phyloP scores from a whole-genome alignment of 139 green algal species.

The Auxenochlorella pyrenoidosa region DNA sequence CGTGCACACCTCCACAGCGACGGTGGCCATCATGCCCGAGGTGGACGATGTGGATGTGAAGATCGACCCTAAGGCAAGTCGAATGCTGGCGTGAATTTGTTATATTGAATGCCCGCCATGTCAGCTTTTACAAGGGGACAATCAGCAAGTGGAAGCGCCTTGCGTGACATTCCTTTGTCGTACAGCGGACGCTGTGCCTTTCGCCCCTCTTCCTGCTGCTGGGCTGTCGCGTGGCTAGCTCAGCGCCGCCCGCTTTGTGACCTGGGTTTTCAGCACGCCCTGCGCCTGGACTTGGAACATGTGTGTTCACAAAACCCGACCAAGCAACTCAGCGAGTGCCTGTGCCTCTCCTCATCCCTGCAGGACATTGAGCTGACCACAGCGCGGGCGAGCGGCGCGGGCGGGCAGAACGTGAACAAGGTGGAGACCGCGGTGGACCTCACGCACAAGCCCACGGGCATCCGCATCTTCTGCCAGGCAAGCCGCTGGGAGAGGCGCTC shows the following conservation, averaged over 20 bases:
- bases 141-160: no score
- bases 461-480: constrained; percentile 86
- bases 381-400: constrained; percentile 77
- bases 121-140: no score
- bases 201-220: no score
- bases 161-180: no score
- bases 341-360: background rate
- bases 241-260: no score
- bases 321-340: background rate
- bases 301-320: no score
- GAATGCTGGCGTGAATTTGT: no score
- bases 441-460: constrained; percentile 95
- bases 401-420: constrained; percentile 95
- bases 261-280: no score
- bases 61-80: constrained; percentile 71
- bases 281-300: no score
- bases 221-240: no score
- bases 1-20: constrained; percentile 98
- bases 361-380: constrained; percentile 85
- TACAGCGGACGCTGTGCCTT: no score
- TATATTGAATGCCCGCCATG: no score
- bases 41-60: constrained; percentile 86
- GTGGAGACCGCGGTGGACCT: constrained; percentile 98
- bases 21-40: constrained; percentile 91
- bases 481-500: background rate